Percentiles rank a stretch among this genome's conserved stretches.
Conservation (phyloP, 108 stramenopile species). For the Discostella pseudostelligera region DNA sequence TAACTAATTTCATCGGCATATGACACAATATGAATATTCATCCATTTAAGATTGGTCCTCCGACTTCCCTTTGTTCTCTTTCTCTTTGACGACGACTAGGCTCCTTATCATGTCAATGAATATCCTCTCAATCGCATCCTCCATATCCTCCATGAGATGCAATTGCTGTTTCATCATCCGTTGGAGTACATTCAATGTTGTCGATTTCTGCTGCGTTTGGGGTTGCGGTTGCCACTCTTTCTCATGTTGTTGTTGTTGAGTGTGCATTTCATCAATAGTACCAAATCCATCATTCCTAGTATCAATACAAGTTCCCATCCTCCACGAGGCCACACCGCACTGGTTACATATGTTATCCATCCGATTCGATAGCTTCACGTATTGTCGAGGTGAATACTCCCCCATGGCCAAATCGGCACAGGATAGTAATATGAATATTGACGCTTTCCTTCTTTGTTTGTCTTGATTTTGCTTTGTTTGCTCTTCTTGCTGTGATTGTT, state of each 20-base stretch:
- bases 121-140: constrained; percentile 16
- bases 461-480: too few species aligned
- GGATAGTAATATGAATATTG: constrained; percentile 13
- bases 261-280: too few species aligned
- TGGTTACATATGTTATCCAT: constrained; percentile 20
- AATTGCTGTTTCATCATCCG: constrained; percentile 16
- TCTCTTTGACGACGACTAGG: background rate
- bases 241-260: background rate
- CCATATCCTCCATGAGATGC: constrained; percentile 24
- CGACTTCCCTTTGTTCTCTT: too few species aligned
- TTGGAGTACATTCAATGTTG: constrained; percentile 14
- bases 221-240: background rate
- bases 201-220: background rate
- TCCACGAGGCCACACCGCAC: constrained; percentile 21
- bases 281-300: constrained; percentile 6
- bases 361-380: constrained; percentile 8
- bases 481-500: too few species aligned
- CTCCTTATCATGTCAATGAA: constrained; percentile 29
- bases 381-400: constrained; percentile 22
- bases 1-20: too few species aligned
- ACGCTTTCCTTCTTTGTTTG: background rate
- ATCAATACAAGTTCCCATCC: constrained; percentile 21
- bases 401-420: constrained; percentile 13
- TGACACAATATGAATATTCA: too few species aligned
- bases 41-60: too few species aligned